These are phyloP conservation scores for Dalbergia cultrata DNA, from an alignment of 306 rosid genomes.

Conservation along the genomic window DNA sequence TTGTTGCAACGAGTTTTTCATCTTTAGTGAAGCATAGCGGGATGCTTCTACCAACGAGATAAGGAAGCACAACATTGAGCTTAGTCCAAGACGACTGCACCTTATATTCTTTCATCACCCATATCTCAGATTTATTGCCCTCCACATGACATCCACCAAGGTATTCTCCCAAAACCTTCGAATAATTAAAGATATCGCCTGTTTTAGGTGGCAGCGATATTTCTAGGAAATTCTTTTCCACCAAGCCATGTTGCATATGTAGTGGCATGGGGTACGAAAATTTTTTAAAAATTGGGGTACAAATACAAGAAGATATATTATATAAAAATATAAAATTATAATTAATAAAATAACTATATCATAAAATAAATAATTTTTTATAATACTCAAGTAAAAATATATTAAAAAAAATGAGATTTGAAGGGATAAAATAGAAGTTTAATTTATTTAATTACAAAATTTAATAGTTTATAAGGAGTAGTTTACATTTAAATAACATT, in stretches of 20 bases:
- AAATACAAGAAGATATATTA: too few relatives aligned
- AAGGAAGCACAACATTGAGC: background rate
- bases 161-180: conserved; percentile 12
- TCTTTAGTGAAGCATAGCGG: background rate
- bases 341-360: conserved; percentile 2
- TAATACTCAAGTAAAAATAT: too few relatives aligned
- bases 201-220: background rate
- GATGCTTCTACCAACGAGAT: background rate
- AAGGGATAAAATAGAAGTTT: too few relatives aligned
- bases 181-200: background rate
- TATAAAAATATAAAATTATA: too few relatives aligned
- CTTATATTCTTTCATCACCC: conserved; percentile 44
- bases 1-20: background rate
- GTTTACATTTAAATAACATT: too few relatives aligned
- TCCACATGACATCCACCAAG: background rate
- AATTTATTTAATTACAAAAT: too few relatives aligned
- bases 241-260: too few relatives aligned
- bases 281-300: too few relatives aligned
- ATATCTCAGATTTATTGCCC: background rate
- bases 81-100: conserved; percentile 38
- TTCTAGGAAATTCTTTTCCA: background rate
- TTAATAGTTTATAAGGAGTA: too few relatives aligned
- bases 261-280: too few relatives aligned
- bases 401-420: too few relatives aligned
- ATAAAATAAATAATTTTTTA: too few relatives aligned